Evolutionary conservation across 2,329 filamentous ascomycete genomes (phyloP), one percentile per base, ranked within the genome.

Genomic region (Verticillium longisporum): DNA sequence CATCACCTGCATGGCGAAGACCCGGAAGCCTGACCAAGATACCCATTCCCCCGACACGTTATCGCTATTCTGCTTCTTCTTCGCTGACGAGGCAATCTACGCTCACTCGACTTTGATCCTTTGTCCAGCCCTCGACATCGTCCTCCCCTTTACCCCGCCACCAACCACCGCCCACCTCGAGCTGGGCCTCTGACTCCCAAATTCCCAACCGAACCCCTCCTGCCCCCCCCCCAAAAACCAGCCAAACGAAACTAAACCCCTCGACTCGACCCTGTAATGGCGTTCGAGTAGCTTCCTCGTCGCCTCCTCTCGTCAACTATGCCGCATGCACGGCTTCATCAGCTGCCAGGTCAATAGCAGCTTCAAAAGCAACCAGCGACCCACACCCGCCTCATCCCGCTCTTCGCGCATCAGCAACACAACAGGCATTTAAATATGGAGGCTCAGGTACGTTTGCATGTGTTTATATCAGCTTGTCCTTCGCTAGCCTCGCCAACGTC

Each of bases 321-420:
- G 76, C 72, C 77, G 74, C 66, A 77, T 77, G 74, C 70, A 70
- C 71, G 66, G 66, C 61, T 60, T 64, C 50, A 59, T 69, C 72
- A 69, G 76, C 76, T 78, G 76, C 75, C 73, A 64, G 71, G 70
- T 67, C 74, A 73, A 75, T 78, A 78, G 76, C 76, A 77, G 75
- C 75, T 68, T 71, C 32, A 53, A 57, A 33, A 54, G 34, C 21
- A 55, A 60, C 21, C 56, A 63, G 56, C 56, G 57, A 64, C 62
- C 55, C 57, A 18, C 54, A 31, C 21, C 13, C 32, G 57, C 55
- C 56, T 58, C 60, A 45, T 63, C 61, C 61, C 63, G 63, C 59
- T 61, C 53, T 45, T 58, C 61, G 62, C 64, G 57, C 60, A 32
- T 58, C 57, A 58, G 54, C 56, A 55, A 63, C 50, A 58, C 26